Conservation (phyloP, 179 eudicot species). For the Silene vulgaris region DNA sequence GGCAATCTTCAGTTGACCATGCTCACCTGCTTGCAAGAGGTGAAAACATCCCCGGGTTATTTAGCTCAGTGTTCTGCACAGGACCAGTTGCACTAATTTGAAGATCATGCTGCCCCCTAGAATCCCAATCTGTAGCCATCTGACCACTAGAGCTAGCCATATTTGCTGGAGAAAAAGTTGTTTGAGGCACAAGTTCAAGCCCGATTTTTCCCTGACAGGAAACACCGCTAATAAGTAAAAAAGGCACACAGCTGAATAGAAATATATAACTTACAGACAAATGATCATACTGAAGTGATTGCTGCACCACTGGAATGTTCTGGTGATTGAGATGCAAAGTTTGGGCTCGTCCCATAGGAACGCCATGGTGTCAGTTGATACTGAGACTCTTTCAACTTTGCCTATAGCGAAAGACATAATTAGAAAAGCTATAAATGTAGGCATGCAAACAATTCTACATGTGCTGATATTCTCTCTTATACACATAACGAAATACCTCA, state of each 20-base stretch:
- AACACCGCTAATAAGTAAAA: conserved; percentile 24
- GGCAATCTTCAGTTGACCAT: conserved; percentile 43
- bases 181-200: conserved; percentile 73
- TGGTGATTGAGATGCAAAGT: conserved; percentile 52
- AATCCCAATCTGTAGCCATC: conserved; percentile 62
- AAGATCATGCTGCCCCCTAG: conserved; percentile 33
- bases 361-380: conserved; percentile 88
- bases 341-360: conserved; percentile 47
- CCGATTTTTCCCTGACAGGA: conserved; percentile 56
- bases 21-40: conserved; percentile 86
- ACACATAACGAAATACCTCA: conserved; percentile 48
- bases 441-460: background rate
- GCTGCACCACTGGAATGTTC: conserved; percentile 52
- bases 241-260: conserved; percentile 5
- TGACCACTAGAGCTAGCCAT: conserved; percentile 40
- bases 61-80: conserved; percentile 44
- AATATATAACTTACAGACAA: conserved; percentile 25
- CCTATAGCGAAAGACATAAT: conserved; percentile 35
- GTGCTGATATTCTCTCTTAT: background rate
- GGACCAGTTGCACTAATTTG: conserved; percentile 43
- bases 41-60: conserved; percentile 54
- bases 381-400: conserved; percentile 81
- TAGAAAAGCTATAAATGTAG: conserved; percentile 5
- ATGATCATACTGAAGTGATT: conserved; percentile 44
- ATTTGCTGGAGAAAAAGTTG: conserved; percentile 50